A percentile compares a stretch with the other conserved stretches of the same genome.
phyloP scores from a whole-genome alignment of 2,329 filamentous ascomycete species.

The Ceratocystis ficicola region DNA sequence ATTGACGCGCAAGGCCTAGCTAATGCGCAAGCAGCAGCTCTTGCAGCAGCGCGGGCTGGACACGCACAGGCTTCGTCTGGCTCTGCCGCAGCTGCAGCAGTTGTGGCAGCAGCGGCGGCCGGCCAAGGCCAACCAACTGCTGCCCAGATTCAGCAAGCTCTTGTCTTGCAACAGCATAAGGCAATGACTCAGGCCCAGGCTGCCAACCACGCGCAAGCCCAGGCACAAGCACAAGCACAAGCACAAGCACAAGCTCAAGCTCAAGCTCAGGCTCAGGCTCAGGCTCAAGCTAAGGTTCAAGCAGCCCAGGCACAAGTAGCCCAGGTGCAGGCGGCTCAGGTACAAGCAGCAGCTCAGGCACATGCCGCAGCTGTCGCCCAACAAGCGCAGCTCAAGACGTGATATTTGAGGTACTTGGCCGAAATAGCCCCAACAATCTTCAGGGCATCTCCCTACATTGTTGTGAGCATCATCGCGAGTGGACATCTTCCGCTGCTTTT shows the following conservation, averaged over 20 bases:
- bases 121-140: slow-evolving; percentile 6
- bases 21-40: slow-evolving; percentile 23
- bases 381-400: slow-evolving; percentile 18
- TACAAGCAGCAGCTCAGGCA: slow-evolving; percentile 13
- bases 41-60: slow-evolving; percentile 22
- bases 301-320: not conserved
- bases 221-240: slow-evolving; percentile 20
- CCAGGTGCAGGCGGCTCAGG: not conserved
- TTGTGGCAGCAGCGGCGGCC: slow-evolving; percentile 25
- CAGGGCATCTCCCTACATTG: not conserved
- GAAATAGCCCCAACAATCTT: not conserved
- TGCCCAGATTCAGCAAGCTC: slow-evolving; percentile 22
- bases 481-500: not conserved
- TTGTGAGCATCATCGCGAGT: not conserved
- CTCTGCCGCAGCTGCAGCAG: slow-evolving; percentile 23
- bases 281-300: slow-evolving; percentile 23
- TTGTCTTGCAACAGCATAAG: slow-evolving; percentile 23
- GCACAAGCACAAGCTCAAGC: slow-evolving; percentile 24
- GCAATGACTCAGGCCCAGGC: slow-evolving; percentile 26
- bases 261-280: slow-evolving; percentile 25
- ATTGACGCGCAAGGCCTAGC: slow-evolving; percentile 26
- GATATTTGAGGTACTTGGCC: not conserved
- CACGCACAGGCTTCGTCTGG: slow-evolving; percentile 24
- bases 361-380: slow-evolving; percentile 13
- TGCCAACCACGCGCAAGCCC: slow-evolving; percentile 14